Percentiles rank a stretch among this genome's conserved stretches.
Evolutionary conservation across 78 protist species (phyloP).

Genomic region (Isochrysis galbana): DNA sequence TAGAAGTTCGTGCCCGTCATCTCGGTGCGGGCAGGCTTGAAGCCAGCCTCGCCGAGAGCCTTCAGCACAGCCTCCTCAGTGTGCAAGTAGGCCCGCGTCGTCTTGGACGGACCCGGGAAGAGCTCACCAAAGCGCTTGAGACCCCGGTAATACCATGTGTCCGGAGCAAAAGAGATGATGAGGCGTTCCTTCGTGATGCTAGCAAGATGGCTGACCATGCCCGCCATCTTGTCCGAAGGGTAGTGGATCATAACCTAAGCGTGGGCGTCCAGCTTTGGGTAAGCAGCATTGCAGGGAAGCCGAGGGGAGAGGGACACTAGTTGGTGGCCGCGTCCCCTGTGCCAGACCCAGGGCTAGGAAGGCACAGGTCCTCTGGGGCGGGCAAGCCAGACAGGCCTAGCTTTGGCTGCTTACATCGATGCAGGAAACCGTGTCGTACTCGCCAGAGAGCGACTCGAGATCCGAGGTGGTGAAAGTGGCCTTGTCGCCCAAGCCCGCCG

Average conservation of each 20-base stretch:
- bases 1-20: conserved; percentile 47
- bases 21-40: conserved; percentile 11
- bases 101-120: conserved; percentile 47
- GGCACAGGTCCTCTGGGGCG: too few relatives aligned
- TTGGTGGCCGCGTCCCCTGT: too few relatives aligned
- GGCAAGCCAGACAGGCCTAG: too few relatives aligned
- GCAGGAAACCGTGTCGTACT: conserved; percentile 25
- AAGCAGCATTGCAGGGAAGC: too few relatives aligned
- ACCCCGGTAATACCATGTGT: conserved; percentile 31
- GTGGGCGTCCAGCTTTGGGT: too few relatives aligned
- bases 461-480: neutral
- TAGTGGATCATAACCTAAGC: conserved; percentile 28
- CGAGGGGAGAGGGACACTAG: too few relatives aligned
- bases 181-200: conserved; percentile 18
- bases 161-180: conserved; percentile 42
- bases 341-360: too few relatives aligned
- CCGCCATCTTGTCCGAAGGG: conserved; percentile 12
- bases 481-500: neutral
- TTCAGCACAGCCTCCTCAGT: neutral
- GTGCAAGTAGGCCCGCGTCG: conserved; percentile 41
- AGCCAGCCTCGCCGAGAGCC: neutral
- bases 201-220: conserved; percentile 19
- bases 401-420: too few relatives aligned
- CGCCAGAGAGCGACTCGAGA: neutral
- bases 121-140: conserved; percentile 38